Conservation (phyloP, 768 basidiomycete species). For the Epithele typhae region DNA sequence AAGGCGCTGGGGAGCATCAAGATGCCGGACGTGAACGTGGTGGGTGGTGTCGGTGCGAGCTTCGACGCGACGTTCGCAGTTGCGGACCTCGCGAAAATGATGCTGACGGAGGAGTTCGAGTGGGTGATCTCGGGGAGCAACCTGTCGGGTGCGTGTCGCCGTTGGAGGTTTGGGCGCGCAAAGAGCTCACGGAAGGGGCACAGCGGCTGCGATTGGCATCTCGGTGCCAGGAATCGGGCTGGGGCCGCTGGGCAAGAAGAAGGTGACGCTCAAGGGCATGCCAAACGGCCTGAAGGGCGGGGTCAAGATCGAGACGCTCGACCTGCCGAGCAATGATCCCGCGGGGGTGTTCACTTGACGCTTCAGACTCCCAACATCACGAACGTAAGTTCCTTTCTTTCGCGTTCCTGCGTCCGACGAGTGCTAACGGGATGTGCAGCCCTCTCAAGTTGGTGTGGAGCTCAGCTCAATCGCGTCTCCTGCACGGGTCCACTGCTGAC, state of each 20-base stretch:
- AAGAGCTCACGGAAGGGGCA: neutral
- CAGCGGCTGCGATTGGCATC: constrained; percentile 27
- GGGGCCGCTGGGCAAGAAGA: constrained; percentile 49
- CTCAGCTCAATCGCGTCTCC: constrained; percentile 57
- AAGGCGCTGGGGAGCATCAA: constrained; percentile 53
- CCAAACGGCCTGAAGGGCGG: constrained; percentile 61
- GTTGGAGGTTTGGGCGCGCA: neutral
- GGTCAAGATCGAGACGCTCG: constrained; percentile 61
- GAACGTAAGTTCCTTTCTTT: constrained; percentile 61
- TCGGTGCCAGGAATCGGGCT: constrained; percentile 52
- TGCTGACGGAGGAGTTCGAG: constrained; percentile 66
- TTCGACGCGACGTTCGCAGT: constrained; percentile 57
- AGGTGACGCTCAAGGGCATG: constrained; percentile 64
- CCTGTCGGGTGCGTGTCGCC: constrained; percentile 43
- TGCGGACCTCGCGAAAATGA: constrained; percentile 61
- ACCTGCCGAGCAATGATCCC: constrained; percentile 67
- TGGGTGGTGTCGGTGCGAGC: constrained; percentile 57
- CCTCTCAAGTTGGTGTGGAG: constrained; percentile 71
- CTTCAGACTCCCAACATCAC: constrained; percentile 52
- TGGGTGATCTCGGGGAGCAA: constrained; percentile 68
- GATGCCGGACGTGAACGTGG: constrained; percentile 54
- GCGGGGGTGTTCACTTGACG: constrained; percentile 68
- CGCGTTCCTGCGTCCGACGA: no score
- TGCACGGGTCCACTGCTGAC: no score
- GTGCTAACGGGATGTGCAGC: no score